Base-by-base conservation (phyloP, 192 early-diverging fungal species). In the Coemansia sp. region DNA sequence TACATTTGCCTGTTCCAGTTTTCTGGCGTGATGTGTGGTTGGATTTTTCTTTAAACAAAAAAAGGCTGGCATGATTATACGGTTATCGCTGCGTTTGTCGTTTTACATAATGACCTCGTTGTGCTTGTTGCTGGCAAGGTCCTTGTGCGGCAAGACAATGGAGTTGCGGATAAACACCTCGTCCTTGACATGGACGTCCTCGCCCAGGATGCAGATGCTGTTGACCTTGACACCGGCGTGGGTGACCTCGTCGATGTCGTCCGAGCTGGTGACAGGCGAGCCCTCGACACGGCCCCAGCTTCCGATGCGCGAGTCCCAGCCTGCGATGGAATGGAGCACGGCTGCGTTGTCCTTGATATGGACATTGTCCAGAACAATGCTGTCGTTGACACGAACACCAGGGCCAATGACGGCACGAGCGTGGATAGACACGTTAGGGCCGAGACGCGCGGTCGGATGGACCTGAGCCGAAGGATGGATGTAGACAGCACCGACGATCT, bases 61-160 rank as follows among this genome's bases (percentile, higher is more conserved):
- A 25, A 25, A 1, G 22, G 22, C 22, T 25, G 22, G 22, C 22
- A 25, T 25, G 22, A 1, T 25, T 25, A 25, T 25, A 25, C 22
- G 22, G 22, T 25, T 25, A 1, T 25, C 22, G 22, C 22, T 25
- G 22, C 22, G 22, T 38, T 38, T 6, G 3, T 45, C 42, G 5
- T 12, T 36, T 85, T 87, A 97, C 96, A 97, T 96, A 38, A 98
- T 85, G 70, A 98, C 93, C 76, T 96, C 94, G 72, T 95, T 92
- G 76, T 96, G 93, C 84, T 89, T 93, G 78, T 86, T 90, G 45
- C 77, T 63, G 76, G 92, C 92, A 61, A 99, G 84, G 61, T 96
- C 97, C 89, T 99, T 99, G 85, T 97, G 91, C 28, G 97, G 97
- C 67, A 99, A 73, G 31, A 99, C 96, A 61, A 97, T 94, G 65